phyloP scores from a whole-genome alignment of 75 land plant genomes.

The Sequoia sempervirens region DNA sequence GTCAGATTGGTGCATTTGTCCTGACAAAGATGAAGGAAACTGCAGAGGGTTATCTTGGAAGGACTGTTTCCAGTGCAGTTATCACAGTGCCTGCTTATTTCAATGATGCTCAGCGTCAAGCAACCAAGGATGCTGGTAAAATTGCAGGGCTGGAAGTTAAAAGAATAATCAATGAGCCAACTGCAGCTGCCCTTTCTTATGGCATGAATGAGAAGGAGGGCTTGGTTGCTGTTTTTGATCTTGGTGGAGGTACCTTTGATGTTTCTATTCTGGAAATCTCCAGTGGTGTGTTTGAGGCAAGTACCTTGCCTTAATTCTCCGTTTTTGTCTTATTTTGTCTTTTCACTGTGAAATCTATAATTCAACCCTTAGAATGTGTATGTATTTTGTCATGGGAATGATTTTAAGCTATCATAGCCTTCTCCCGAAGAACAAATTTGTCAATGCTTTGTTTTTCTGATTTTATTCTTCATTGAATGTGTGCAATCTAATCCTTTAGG shows the following conservation, averaged over 20 bases:
- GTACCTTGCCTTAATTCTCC: neutral
- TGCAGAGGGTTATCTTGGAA: slow-evolving; percentile 53
- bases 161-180: slow-evolving; percentile 69
- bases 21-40: slow-evolving; percentile 66
- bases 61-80: slow-evolving; percentile 55
- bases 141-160: slow-evolving; percentile 68
- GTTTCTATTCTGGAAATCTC: slow-evolving; percentile 66
- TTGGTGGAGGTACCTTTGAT: slow-evolving; percentile 76
- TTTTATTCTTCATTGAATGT: neutral
- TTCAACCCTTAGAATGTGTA: neutral
- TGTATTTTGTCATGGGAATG: neutral
- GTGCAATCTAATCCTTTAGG: neutral
- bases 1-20: slow-evolving; percentile 65
- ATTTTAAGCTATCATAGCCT: neutral
- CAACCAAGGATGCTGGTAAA: slow-evolving; percentile 73
- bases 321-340: neutral
- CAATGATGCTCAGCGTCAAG: slow-evolving; percentile 74
- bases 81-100: slow-evolving; percentile 75
- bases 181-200: slow-evolving; percentile 71
- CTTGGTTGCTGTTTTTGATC: slow-evolving; percentile 60
- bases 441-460: neutral
- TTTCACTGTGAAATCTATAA: neutral
- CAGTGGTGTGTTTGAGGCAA: slow-evolving; percentile 69
- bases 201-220: slow-evolving; percentile 70
- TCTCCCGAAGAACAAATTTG: neutral